Conservation (phyloP, 2,329 filamentous ascomycete species). For the Fusarium keratoplasticum region DNA sequence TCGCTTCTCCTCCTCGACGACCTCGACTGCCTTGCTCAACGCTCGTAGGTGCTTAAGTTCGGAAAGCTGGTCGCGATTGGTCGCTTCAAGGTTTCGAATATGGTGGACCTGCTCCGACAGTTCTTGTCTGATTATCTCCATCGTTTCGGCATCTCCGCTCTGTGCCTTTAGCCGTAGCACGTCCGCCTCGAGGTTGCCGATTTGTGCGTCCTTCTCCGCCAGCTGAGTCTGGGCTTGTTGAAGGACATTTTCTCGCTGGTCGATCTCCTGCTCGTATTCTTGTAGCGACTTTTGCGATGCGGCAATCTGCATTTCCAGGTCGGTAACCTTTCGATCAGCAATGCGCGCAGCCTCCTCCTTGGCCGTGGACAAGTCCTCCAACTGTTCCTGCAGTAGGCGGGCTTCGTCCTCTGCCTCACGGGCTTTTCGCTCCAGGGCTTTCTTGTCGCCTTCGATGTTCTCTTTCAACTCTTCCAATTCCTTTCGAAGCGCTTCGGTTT, state of each 20-base stretch:
- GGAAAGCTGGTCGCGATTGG: constrained; percentile 80
- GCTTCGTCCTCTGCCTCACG: constrained; percentile 80
- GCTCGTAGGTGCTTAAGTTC: constrained; percentile 88
- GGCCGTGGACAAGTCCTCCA: constrained; percentile 74
- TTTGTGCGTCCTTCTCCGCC: constrained; percentile 74
- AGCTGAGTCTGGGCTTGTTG: constrained; percentile 75
- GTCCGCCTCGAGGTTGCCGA: constrained; percentile 83
- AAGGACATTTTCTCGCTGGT: constrained; percentile 66
- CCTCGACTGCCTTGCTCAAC: constrained; percentile 85
- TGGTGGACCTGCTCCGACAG: constrained; percentile 93
- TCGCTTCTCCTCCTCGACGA: constrained; percentile 96
- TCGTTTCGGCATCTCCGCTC: constrained; percentile 85
- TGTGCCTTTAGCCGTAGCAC: constrained; percentile 87
- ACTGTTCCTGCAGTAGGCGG: constrained; percentile 80
- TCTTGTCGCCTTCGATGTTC: constrained; percentile 65
- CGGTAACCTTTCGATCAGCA: constrained; percentile 64
- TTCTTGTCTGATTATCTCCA: constrained; percentile 87
- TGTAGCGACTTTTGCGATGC: constrained; percentile 61
- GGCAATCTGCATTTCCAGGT: constrained; percentile 65
- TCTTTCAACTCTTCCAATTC: constrained; percentile 67
- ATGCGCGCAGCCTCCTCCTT: constrained; percentile 78
- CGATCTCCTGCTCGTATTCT: constrained; percentile 70
- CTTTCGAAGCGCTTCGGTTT: constrained; percentile 61
- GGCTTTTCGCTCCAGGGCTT: constrained; percentile 74
- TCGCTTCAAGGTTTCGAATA: constrained; percentile 84